phyloP scores from a whole-genome alignment of 768 basidiomycete species.

The Hemileccinum impolitum region DNA sequence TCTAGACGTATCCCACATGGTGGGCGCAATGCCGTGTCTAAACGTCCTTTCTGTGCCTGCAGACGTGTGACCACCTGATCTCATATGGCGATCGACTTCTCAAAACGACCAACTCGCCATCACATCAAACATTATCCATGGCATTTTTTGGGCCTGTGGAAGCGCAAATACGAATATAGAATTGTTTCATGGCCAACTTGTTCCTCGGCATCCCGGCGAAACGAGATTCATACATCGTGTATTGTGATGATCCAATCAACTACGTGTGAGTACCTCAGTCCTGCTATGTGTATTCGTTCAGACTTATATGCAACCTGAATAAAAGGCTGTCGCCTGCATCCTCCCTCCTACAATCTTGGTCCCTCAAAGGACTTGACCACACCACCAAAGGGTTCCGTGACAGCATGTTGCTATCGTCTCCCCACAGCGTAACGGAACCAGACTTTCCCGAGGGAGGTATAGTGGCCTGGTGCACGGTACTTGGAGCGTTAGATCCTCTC shows the following conservation, averaged over 20 bases:
- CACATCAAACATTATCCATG: no score
- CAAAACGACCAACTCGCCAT: neutral
- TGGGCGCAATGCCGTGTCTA: no score
- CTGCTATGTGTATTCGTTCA: neutral
- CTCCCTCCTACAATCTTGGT: neutral
- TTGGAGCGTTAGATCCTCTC: constrained; percentile 20
- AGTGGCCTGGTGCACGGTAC: constrained; percentile 26
- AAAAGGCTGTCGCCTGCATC: neutral
- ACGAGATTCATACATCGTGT: neutral
- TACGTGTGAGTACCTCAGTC: neutral
- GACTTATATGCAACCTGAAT: neutral
- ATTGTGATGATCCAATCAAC: neutral
- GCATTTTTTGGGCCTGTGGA: no score
- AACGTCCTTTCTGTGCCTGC: no score
- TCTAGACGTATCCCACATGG: neutral
- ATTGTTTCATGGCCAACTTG: neutral
- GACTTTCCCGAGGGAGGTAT: constrained; percentile 17
- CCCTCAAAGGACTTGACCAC: neutral
- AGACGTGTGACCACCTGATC: neutral
- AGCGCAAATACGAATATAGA: no score
- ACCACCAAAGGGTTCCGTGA: neutral
- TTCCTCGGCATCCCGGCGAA: neutral
- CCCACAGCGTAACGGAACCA: neutral
- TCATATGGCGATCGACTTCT: neutral
- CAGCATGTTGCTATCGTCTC: neutral